Percentiles rank a stretch among this genome's conserved stretches.
Conservation (phyloP, 805 yeast genomes). For the Saturnispora galanensis region DNA sequence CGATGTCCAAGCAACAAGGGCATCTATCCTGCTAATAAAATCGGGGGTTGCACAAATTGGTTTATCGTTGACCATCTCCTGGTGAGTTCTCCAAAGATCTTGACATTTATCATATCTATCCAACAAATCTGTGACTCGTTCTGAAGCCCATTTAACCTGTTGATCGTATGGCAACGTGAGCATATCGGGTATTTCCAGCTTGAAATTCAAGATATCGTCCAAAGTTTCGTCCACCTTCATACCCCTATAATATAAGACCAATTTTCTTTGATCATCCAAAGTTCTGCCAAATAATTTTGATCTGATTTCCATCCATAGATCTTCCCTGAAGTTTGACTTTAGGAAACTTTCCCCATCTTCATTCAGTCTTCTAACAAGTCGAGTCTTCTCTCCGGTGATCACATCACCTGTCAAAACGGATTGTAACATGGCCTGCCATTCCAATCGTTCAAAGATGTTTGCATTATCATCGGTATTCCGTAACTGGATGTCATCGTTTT, state of each 20-base stretch:
- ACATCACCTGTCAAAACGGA: constrained; percentile 93
- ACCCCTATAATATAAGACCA: constrained; percentile 59
- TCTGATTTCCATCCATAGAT: constrained; percentile 78
- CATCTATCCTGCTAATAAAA: constrained; percentile 59
- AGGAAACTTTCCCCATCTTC: constrained; percentile 39
- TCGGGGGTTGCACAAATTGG: constrained; percentile 57
- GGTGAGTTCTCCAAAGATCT: constrained; percentile 67
- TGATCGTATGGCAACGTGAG: constrained; percentile 14
- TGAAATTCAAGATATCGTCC: constrained; percentile 58
- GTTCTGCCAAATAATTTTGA: constrained; percentile 77
- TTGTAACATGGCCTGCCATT: constrained; percentile 92
- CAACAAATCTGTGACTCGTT: constrained; percentile 47
- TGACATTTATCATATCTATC: constrained; percentile 58
- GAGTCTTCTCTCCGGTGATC: constrained; percentile 79
- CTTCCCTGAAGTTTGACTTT: constrained; percentile 52
- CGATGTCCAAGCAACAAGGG: constrained; percentile 76
- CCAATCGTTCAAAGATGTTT: constrained; percentile 61
- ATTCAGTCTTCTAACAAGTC: constrained; percentile 43
- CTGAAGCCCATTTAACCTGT: constrained; percentile 28
- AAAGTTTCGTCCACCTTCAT: constrained; percentile 57
- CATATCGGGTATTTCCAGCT: constrained; percentile 34
- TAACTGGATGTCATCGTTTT: constrained; percentile 29
- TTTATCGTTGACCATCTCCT: constrained; percentile 70
- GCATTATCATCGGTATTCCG: constrained; percentile 21
- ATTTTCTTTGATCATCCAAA: constrained; percentile 64